Base-by-base conservation (phyloP, 345 rosid genomes). In the Hirschfeldia incana region DNA sequence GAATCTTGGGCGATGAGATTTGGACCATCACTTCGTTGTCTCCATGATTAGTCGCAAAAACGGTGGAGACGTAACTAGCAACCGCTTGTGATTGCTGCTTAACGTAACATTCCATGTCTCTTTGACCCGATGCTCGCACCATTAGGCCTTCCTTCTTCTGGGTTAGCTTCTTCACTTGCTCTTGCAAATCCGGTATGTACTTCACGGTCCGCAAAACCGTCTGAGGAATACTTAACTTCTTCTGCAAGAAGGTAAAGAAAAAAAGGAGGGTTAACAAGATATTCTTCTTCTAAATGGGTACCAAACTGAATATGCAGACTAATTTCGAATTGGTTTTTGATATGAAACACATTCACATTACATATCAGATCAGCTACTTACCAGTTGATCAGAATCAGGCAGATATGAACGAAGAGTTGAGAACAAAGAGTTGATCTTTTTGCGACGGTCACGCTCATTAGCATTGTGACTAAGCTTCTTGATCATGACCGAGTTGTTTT, bases 131-230 rank as follows among this genome's bases (percentile, higher is more conserved):
- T 16, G 85, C 53, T 42, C 49, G 66, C 27, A 83, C 61, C 59
- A 89, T 30, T 33, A 90, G 80, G 3, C 86, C 84, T 72, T 85
- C 82, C 61, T 88, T 90, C 78, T 78, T 84, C 16, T 73, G 53
- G 26, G 11, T 21, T 61, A 83, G 49, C 34, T 32, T 83, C 78
- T 88, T 82, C 67, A 88, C 83, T 75, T 86, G 60, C 4, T 72
- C 73, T 71, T 87, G 86, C 8, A 88, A 79, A 73, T 87, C 88
- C 0, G 90, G 90, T 57, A 90, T 87, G 81, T 88, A 88, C 57
- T 80, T 86, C n/a, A 90, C 61, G 63, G 79, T 85, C 0, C 69
- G 53, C 0, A 88, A 84, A 64, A 90, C 83, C 27, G 88, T 90
- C 4, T 73, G 79, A 6, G 90, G 90, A 76, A 86, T 82, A 76